Evolutionary conservation across 345 rosid genomes (phyloP).

Genomic region (Salix caprea): DNA sequence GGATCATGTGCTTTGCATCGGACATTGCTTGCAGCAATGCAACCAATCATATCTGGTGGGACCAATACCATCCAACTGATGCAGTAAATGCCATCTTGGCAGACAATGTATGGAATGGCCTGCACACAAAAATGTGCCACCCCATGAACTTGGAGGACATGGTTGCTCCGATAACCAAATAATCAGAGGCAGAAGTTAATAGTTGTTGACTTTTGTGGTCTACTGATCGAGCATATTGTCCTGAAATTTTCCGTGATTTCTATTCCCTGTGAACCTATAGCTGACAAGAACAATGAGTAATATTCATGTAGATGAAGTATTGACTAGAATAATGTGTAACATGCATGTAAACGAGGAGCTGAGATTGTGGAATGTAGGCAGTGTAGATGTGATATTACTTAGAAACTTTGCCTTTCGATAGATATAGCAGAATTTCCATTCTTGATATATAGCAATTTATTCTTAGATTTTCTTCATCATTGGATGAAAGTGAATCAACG

Average conservation of each 20-base stretch:
- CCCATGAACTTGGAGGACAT: slow-evolving; percentile 64
- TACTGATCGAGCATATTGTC: background rate
- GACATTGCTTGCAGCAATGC: slow-evolving; percentile 81
- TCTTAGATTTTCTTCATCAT: no score
- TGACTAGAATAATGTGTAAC: background rate
- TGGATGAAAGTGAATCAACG: background rate
- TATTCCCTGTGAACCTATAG: no score
- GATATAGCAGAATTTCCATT: no score
- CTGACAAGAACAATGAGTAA: background rate
- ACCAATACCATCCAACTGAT: slow-evolving; percentile 87
- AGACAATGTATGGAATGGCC: slow-evolving; percentile 80
- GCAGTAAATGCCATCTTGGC: slow-evolving; percentile 77
- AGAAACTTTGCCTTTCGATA: no score
- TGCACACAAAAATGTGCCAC: slow-evolving; percentile 74
- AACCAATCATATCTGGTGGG: slow-evolving; percentile 78
- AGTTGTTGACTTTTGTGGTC: background rate
- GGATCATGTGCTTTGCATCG: slow-evolving; percentile 71
- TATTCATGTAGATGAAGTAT: no score
- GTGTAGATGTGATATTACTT: background rate
- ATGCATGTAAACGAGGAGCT: background rate
- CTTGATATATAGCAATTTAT: no score
- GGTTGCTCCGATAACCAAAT: slow-evolving; percentile 19
- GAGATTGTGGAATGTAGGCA: background rate
- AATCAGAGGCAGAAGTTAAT: background rate
- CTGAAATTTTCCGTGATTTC: background rate